A percentile compares a stretch with the other conserved stretches of the same genome.
phyloP scores from a whole-genome alignment of 2,329 filamentous ascomycete genomes.

The Thermoascus crustaceus region DNA sequence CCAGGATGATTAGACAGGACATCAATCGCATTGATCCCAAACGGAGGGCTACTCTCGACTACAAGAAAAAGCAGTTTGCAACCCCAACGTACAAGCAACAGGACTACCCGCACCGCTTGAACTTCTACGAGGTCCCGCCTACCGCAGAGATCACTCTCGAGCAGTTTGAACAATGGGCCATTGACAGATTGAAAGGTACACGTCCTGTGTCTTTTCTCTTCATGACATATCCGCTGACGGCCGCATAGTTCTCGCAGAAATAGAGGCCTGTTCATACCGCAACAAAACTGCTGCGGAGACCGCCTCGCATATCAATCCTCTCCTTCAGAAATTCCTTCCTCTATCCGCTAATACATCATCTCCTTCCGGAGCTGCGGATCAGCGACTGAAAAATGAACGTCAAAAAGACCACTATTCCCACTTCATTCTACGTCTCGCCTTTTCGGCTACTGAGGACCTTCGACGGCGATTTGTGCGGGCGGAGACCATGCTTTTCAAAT shows the following conservation, averaged over 20 bases:
- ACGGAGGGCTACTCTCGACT: constrained; percentile 65
- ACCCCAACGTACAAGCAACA: constrained; percentile 66
- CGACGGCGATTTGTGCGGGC: constrained; percentile 76
- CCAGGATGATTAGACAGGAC: constrained; percentile 38
- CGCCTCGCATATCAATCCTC: constrained; percentile 69
- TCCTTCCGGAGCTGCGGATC: constrained; percentile 41
- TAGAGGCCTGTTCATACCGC: constrained; percentile 92
- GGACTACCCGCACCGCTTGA: constrained; percentile 77
- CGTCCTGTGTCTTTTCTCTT: background rate
- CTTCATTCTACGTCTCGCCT: constrained; percentile 90
- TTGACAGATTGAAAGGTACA: constrained; percentile 74
- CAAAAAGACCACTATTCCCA: constrained; percentile 97
- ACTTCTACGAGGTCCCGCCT: constrained; percentile 82
- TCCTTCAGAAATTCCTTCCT: constrained; percentile 80
- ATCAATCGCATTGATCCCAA: constrained; percentile 51
- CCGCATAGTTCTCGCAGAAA: constrained; percentile 30
- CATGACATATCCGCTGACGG: constrained; percentile 5
- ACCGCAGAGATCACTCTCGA: constrained; percentile 93
- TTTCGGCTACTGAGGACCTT: constrained; percentile 83
- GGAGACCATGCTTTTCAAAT: constrained; percentile 80
- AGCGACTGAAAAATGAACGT: constrained; percentile 58
- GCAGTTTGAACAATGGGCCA: constrained; percentile 98
- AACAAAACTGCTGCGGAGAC: constrained; percentile 82
- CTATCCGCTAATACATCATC: constrained; percentile 67
- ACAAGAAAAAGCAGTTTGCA: constrained; percentile 82